Evolutionary conservation across 345 rosid species (phyloP).

Genomic region (Atalantia buxifolia): DNA sequence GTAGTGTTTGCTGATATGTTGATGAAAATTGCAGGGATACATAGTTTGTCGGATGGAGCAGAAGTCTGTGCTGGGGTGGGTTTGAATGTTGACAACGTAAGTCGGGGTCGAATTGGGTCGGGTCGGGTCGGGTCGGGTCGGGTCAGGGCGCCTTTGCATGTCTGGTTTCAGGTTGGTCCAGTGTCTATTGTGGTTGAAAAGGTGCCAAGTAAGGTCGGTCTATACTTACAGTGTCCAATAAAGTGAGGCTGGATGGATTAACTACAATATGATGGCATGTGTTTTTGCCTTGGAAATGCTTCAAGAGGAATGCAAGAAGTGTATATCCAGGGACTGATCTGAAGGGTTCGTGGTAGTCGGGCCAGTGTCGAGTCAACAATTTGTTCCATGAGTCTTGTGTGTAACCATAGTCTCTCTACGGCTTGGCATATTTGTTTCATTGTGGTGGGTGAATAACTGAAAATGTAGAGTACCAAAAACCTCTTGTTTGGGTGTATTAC

Average conservation of each 20-base stretch:
- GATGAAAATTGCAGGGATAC: slow-evolving; percentile 6
- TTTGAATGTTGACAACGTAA: slow-evolving; percentile 2
- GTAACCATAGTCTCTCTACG: neutral
- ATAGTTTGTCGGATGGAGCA: neutral
- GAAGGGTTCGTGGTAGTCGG: neutral
- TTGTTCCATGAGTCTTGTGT: neutral
- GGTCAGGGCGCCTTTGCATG: slow-evolving; percentile 12
- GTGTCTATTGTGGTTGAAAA: slow-evolving; percentile 21
- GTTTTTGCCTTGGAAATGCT: neutral
- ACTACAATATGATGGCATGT: neutral
- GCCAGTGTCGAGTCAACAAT: neutral
- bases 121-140: slow-evolving; percentile 21
- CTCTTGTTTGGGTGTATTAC: neutral
- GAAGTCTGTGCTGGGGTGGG: slow-evolving; percentile 2
- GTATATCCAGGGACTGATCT: slow-evolving; percentile 8
- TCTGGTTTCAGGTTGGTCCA: slow-evolving; percentile 18
- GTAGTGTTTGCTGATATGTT: neutral
- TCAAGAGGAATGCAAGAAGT: neutral
- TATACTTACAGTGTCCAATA: slow-evolving; percentile 12
- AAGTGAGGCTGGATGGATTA: neutral
- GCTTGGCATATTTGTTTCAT: neutral
- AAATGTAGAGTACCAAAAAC: neutral
- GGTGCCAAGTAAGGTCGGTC: slow-evolving; percentile 11
- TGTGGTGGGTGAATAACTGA: neutral
- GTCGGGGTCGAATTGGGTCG: slow-evolving; percentile 14